Conservation (phyloP, 768 basidiomycete species). For the Rhizopogon salebrosus region DNA sequence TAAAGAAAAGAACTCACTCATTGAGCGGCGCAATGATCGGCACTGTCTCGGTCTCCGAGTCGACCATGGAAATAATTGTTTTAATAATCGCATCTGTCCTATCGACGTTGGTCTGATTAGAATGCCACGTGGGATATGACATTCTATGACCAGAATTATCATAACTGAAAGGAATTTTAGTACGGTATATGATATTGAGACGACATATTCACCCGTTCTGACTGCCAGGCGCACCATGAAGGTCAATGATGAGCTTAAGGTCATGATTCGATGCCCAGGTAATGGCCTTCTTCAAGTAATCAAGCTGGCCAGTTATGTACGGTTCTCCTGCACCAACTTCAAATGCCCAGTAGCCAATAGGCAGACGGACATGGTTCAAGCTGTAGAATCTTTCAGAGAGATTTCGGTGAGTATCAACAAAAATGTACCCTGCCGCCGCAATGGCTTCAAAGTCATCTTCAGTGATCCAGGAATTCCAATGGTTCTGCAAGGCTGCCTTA, state of each 20-base stretch:
- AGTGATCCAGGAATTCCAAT: conserved; percentile 73
- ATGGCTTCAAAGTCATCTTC: conserved; percentile 65
- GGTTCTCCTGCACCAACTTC: conserved; percentile 34
- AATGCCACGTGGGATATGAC: conserved; percentile 49
- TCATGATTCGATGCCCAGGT: conserved; percentile 33
- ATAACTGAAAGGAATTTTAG: conserved; percentile 36
- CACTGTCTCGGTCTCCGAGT: conserved; percentile 49
- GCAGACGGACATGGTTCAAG: conserved; percentile 60
- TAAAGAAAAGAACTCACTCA: conserved; percentile 30
- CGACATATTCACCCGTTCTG: conserved; percentile 39
- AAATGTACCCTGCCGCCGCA: conserved; percentile 14
- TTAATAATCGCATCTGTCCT: conserved; percentile 48
- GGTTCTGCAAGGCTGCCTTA: conserved; percentile 52
- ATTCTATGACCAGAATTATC: conserved; percentile 73
- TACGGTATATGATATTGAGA: neutral
- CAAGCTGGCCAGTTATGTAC: conserved; percentile 37
- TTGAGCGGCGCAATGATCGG: conserved; percentile 68
- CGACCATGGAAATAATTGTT: conserved; percentile 48
- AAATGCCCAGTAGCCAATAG: conserved; percentile 52
- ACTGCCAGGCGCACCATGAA: conserved; percentile 50
- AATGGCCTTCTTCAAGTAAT: conserved; percentile 42
- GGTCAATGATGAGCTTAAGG: conserved; percentile 48
- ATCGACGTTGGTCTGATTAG: conserved; percentile 38
- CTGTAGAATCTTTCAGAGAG: conserved; percentile 30
- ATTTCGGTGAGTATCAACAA: neutral